These are phyloP conservation scores for Lactarius sanguifluus DNA, from an alignment of 768 basidiomycete species.

Conservation along the genomic window DNA sequence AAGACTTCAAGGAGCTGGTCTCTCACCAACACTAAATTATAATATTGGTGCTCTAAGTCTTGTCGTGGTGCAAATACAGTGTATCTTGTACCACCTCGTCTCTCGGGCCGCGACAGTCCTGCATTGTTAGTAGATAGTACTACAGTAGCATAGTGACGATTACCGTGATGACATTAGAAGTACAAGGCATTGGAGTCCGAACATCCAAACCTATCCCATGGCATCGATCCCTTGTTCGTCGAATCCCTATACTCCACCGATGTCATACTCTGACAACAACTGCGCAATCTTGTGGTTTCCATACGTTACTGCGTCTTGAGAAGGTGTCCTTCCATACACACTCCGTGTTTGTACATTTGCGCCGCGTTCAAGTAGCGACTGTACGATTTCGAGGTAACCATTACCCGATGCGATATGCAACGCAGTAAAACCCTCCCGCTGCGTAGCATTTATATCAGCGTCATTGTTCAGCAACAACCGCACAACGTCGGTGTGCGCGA, in stretches of 20 bases:
- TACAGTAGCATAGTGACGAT: no score
- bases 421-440: neutral
- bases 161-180: no score
- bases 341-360: neutral
- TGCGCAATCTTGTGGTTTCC: neutral
- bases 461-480: slow-evolving; percentile 4
- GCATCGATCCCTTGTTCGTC: no score
- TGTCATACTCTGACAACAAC: neutral
- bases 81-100: no score
- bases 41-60: no score
- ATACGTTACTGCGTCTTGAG: neutral
- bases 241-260: neutral
- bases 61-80: no score
- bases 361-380: neutral
- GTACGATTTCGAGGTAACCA: neutral
- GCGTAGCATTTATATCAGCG: neutral
- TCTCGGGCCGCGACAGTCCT: no score
- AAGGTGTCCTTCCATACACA: neutral
- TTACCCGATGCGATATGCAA: neutral
- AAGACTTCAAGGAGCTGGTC: no score
- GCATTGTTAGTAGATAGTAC: no score
- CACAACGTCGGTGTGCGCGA: neutral
- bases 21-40: no score
- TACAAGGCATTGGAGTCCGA: no score
- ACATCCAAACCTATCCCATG: no score